These are phyloP conservation scores for Letharia lupina DNA, from an alignment of 495 filamentous ascomycete species.

Conservation along the genomic window DNA sequence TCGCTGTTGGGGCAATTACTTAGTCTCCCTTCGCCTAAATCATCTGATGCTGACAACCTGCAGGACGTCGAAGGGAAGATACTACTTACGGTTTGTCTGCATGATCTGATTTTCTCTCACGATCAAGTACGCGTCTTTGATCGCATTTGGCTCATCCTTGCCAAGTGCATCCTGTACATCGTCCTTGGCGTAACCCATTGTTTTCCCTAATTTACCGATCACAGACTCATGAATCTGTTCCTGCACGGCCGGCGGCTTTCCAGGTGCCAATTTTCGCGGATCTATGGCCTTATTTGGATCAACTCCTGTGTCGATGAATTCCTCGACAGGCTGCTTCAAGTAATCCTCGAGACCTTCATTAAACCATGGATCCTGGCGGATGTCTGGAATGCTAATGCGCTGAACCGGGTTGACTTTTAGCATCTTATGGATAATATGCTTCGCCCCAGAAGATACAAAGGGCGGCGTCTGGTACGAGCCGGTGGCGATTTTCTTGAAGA, in stretches of 20 bases:
- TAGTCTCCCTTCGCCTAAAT: background rate
- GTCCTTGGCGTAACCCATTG: constrained; percentile 91
- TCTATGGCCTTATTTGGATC: constrained; percentile 86
- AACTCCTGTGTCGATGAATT: constrained; percentile 86
- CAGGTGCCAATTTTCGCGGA: constrained; percentile 63
- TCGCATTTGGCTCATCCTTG: constrained; percentile 87
- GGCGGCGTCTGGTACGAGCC: constrained; percentile 82
- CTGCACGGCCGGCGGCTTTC: constrained; percentile 67
- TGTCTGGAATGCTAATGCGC: constrained; percentile 85
- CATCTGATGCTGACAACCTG: background rate
- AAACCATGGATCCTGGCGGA: constrained; percentile 93
- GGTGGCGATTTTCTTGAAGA: constrained; percentile 83
- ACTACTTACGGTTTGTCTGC: constrained; percentile 74
- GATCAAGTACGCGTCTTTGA: constrained; percentile 98
- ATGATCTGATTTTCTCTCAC: constrained; percentile 96
- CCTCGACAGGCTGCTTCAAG: constrained; percentile 80
- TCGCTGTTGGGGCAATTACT: constrained; percentile 29
- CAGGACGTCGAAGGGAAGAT: background rate
- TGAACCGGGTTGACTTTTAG: constrained; percentile 90
- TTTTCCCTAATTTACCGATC: constrained; percentile 89
- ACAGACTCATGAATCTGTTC: constrained; percentile 87
- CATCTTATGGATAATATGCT: constrained; percentile 81
- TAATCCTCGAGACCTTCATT: constrained; percentile 75
- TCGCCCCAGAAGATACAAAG: constrained; percentile 82
- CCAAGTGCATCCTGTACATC: constrained; percentile 91